phyloP scores from a whole-genome alignment of 768 basidiomycete species.

The Trametes villosa region DNA sequence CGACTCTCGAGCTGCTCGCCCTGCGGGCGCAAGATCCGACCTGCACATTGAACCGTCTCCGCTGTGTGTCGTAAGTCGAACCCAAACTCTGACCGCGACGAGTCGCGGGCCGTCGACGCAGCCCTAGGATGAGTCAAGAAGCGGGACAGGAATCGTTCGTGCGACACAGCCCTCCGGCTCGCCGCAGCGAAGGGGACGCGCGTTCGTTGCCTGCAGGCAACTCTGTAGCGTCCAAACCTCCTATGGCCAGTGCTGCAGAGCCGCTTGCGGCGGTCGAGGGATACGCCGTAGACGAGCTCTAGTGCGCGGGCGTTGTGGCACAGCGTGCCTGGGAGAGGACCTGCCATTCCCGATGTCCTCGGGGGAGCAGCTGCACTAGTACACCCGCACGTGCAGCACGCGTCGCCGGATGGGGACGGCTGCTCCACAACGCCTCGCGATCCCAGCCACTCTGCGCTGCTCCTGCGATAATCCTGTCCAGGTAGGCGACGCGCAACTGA shows the following conservation, averaged over 20 bases:
- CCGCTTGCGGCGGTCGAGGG: not conserved
- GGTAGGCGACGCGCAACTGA: not conserved
- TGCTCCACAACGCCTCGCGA: constrained; percentile 14
- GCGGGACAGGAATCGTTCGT: not conserved
- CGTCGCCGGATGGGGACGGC: not conserved
- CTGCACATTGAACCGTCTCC: not conserved
- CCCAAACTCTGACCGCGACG: not conserved
- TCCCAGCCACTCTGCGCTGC: not conserved
- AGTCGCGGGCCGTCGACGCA: not conserved
- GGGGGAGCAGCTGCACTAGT: not conserved
- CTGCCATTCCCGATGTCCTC: constrained; percentile 11
- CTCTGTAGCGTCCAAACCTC: not conserved
- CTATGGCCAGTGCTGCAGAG: not conserved
- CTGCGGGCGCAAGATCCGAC: not conserved
- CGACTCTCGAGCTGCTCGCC: not conserved
- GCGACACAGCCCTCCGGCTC: constrained; percentile 1
- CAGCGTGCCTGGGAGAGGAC: constrained; percentile 3
- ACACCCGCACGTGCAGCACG: not conserved
- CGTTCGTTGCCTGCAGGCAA: not conserved
- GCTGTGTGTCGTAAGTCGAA: not conserved
- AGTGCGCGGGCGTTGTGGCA: not conserved
- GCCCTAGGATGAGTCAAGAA: not conserved
- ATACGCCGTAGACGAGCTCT: not conserved
- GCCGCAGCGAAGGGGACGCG: not conserved
- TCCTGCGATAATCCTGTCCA: constrained; percentile 5